Evolutionary conservation across 2,329 filamentous ascomycete genomes (phyloP).

Genomic region (Pseudogymnoascus destructans): DNA sequence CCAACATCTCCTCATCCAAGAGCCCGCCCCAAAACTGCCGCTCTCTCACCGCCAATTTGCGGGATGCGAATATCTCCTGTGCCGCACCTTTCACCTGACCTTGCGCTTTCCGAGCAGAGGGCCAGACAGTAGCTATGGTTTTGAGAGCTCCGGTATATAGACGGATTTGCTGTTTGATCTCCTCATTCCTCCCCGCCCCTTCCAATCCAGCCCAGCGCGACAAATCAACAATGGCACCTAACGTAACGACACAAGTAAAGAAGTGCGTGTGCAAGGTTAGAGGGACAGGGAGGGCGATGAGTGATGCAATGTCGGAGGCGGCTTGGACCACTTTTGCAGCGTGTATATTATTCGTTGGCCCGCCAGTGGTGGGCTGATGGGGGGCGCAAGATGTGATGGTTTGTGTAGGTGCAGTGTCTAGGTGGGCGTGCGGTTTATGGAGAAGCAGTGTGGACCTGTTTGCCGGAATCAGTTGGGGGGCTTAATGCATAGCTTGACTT

Average conservation of each 20-base stretch:
- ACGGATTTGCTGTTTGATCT: slow-evolving; percentile 60
- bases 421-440: slow-evolving; percentile 63
- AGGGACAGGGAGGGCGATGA: slow-evolving; percentile 60
- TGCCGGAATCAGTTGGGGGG: neutral
- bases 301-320: slow-evolving; percentile 61
- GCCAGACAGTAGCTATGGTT: slow-evolving; percentile 22
- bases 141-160: slow-evolving; percentile 44
- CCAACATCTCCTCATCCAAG: slow-evolving; percentile 23
- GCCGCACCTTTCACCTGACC: slow-evolving; percentile 66
- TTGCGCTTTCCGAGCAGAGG: slow-evolving; percentile 45
- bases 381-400: slow-evolving; percentile 52
- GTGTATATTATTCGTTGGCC: slow-evolving; percentile 33
- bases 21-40: slow-evolving; percentile 21
- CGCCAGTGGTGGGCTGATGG: slow-evolving; percentile 28
- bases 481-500: neutral
- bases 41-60: slow-evolving; percentile 22
- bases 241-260: slow-evolving; percentile 67
- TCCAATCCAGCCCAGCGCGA: slow-evolving; percentile 52
- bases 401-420: slow-evolving; percentile 46
- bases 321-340: slow-evolving; percentile 70
- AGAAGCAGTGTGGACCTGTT: slow-evolving; percentile 45
- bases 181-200: slow-evolving; percentile 35
- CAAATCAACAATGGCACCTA: slow-evolving; percentile 69
- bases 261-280: slow-evolving; percentile 68
- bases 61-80: slow-evolving; percentile 47